Evolutionary conservation across 208 protist species (phyloP).

Genomic region (Angomonas ambiguus): DNA sequence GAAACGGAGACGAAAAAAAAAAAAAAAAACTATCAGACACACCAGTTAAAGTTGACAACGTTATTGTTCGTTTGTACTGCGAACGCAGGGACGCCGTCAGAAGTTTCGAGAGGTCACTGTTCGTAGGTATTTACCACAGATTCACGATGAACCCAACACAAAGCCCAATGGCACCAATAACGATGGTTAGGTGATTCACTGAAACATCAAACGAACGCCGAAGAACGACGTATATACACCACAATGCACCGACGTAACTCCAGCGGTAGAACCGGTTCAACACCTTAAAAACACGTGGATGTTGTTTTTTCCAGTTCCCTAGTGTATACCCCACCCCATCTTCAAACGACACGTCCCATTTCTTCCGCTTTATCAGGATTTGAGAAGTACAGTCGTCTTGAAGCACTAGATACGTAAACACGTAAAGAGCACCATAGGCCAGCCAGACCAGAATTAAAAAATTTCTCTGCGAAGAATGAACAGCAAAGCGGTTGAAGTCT

Average conservation of each 20-base stretch:
- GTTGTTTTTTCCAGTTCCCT: background rate
- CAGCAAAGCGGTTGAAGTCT: background rate
- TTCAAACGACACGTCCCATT: background rate
- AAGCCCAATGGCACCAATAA: background rate
- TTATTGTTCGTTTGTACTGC: too few species aligned
- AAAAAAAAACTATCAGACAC: constrained; percentile 5
- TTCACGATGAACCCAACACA: background rate
- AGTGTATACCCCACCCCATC: background rate
- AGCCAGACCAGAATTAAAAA: background rate
- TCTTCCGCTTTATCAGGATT: background rate
- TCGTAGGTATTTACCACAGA: too few species aligned
- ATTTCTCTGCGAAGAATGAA: background rate
- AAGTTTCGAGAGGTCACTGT: too few species aligned
- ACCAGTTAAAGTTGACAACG: too few species aligned
- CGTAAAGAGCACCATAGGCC: background rate
- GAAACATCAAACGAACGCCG: background rate
- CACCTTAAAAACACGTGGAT: background rate
- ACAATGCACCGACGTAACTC: background rate
- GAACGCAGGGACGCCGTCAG: too few species aligned
- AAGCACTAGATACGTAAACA: background rate
- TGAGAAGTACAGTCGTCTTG: background rate
- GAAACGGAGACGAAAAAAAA: background rate
- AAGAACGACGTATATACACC: background rate
- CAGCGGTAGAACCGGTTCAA: background rate
- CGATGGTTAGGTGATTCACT: background rate